Base-by-base conservation (phyloP, 352 stramenopile genomes). In the Pythium oligandrum region DNA sequence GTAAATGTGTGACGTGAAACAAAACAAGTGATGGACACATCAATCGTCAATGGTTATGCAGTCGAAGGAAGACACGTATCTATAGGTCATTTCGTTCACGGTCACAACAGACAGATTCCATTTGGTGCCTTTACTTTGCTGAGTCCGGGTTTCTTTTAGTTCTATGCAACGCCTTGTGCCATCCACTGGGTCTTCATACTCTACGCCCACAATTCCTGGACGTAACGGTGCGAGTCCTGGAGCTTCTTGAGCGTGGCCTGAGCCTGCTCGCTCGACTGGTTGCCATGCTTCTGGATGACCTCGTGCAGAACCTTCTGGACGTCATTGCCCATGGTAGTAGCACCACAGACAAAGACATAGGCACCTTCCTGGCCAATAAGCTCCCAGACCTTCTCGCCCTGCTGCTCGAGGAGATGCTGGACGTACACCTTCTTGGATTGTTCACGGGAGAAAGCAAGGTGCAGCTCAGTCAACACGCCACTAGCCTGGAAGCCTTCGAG, bases 341-440 rank as follows among this genome's bases (percentile, higher is more conserved):
- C 97, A 36, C 97, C 97, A 63, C 96, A 99, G 33, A 99, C 94
- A 71, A 98, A 99, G n/a, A 99, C 88, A 66, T 97, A 65, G n/a
- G 78, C 90, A 36, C 78, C 70, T 30, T 84, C 49, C 30, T 79
- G 55, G 9, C 66, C 51, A 53, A 96, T 68, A 4, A 93, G 66
- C 6, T 83, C 56, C 70, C 73, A 90, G 3, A 89, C 71, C 1
- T 62, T 40, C 40, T 75, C 79, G 6, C 80, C 78, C 33, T 96
- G 61, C 49, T 96, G 63, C 45, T 75, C 47, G 10, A 99, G 70
- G 57, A 98, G 68, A 70, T 99, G 88, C 77, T 99, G 97, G 48
- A 99, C 97, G 64, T 99, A 99, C 17, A 99, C 88, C 72, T 99
- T 99, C 1, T 96, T 43, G 10, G 66, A 47, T 52, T 94, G 73